These are phyloP conservation scores for Globisporangium canariense DNA, from an alignment of 352 stramenopile genomes.

Conservation along the genomic window DNA sequence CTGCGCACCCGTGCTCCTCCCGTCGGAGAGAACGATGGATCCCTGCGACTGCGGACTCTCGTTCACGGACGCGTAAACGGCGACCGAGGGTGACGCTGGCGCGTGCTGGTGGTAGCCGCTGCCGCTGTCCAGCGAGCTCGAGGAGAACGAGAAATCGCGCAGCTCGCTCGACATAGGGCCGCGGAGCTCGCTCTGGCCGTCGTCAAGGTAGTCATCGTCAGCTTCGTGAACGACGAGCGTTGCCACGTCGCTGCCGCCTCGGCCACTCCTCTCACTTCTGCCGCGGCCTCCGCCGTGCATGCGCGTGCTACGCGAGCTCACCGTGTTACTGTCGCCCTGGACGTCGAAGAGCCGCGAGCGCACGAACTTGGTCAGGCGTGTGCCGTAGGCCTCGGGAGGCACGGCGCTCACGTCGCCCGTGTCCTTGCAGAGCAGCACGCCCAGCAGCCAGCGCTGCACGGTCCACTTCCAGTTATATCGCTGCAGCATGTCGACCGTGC, in stretches of 20 bases:
- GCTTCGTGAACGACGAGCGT: constrained; percentile 23
- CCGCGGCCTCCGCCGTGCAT: constrained; percentile 8
- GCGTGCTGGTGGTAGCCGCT: constrained; percentile 35
- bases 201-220: constrained; percentile 20
- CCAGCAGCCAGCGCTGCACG: constrained; percentile 73
- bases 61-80: constrained; percentile 59
- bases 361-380: constrained; percentile 70
- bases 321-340: constrained; percentile 22
- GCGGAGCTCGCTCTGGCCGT: constrained; percentile 15
- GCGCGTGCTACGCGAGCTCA: constrained; percentile 7
- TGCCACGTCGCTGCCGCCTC: constrained; percentile 12
- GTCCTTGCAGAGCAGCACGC: constrained; percentile 73
- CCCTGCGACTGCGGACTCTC: constrained; percentile 44
- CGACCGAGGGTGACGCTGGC: constrained; percentile 45
- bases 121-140: constrained; percentile 34
- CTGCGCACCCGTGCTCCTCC: not conserved
- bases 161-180: constrained; percentile 33
- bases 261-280: not conserved
- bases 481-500: constrained; percentile 82
- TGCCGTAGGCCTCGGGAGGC: constrained; percentile 63
- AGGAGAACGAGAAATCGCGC: constrained; percentile 46
- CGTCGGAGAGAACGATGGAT: constrained; percentile 15
- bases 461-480: constrained; percentile 87
- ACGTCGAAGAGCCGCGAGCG: constrained; percentile 69
- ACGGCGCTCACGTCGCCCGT: constrained; percentile 80